Evolutionary conservation across 768 basidiomycete genomes (phyloP).

Genomic region (Gautieria morchelliformis): DNA sequence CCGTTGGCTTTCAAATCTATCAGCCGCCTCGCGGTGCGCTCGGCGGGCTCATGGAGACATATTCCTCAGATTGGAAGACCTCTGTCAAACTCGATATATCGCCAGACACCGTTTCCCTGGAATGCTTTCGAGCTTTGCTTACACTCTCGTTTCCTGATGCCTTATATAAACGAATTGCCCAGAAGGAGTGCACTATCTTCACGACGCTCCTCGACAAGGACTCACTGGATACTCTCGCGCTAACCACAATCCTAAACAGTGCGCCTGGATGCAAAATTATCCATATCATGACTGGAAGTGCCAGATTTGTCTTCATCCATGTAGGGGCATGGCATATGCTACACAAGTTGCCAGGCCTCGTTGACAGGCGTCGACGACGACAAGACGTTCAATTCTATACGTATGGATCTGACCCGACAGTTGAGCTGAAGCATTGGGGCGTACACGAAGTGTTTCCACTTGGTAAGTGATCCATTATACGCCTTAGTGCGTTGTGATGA

Average conservation of each 20-base stretch:
- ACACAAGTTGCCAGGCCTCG: constrained; percentile 39
- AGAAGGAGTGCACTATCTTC: constrained; percentile 39
- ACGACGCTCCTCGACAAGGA: constrained; percentile 23
- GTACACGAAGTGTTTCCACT: constrained; percentile 57
- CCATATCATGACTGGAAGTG: constrained; percentile 17
- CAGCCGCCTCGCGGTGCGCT: constrained; percentile 22
- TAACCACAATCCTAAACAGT: constrained; percentile 33
- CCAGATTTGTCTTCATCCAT: constrained; percentile 56
- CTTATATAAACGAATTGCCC: constrained; percentile 38
- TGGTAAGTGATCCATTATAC: constrained; percentile 32
- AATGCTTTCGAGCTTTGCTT: constrained; percentile 15
- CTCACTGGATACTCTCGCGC: constrained; percentile 25
- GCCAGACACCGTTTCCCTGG: constrained; percentile 16
- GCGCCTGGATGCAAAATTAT: constrained; percentile 28
- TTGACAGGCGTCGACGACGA: constrained; percentile 33
- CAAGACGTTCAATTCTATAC: constrained; percentile 50
- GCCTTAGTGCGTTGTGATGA: not conserved
- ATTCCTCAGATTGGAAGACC: not conserved
- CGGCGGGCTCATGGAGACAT: constrained; percentile 10
- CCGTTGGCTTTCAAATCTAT: constrained; percentile 38
- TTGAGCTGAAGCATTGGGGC: constrained; percentile 48
- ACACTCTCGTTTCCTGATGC: constrained; percentile 31
- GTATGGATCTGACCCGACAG: constrained; percentile 53
- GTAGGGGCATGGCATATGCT: constrained; percentile 43
- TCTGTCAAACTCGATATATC: constrained; percentile 3